Evolutionary conservation across 345 rosid species (phyloP).

Genomic region (Fremontodendron californicum): DNA sequence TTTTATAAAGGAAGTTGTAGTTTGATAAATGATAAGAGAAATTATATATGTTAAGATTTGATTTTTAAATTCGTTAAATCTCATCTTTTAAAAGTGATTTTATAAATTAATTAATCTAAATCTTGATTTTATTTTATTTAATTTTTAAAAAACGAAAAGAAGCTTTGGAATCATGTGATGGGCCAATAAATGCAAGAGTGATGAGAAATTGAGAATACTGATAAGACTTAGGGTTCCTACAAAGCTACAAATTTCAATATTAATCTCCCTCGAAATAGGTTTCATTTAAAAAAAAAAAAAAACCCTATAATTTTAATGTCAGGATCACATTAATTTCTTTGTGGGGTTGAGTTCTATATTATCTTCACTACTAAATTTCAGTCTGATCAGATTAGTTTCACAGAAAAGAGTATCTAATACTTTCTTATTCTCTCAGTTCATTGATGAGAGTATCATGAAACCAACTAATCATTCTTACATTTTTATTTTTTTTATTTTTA

Average conservation of each 20-base stretch:
- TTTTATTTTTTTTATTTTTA: no score
- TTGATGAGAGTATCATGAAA: background rate
- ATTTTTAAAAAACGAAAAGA: background rate
- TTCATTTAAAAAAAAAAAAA: background rate
- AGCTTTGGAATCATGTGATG: slow-evolving; percentile 12
- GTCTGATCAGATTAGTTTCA: background rate
- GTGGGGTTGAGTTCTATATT: background rate
- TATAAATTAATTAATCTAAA: no score
- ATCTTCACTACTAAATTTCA: background rate
- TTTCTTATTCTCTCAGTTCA: slow-evolving; percentile 5
- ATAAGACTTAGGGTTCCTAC: slow-evolving; percentile 10
- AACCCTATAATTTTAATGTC: background rate
- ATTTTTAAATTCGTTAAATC: no score
- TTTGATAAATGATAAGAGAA: no score
- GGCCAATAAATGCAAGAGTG: slow-evolving; percentile 7
- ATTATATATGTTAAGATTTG: no score
- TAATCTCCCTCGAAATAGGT: slow-evolving; percentile 2
- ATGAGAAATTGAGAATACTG: background rate
- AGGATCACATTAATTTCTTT: slow-evolving; percentile 8
- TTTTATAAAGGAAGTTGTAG: no score
- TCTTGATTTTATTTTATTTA: no score
- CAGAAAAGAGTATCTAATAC: background rate
- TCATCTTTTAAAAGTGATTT: no score
- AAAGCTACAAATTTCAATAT: slow-evolving; percentile 14
- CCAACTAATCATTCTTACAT: background rate